Base-by-base conservation (phyloP, 345 rosid species). In the Euclidium syriacum region DNA sequence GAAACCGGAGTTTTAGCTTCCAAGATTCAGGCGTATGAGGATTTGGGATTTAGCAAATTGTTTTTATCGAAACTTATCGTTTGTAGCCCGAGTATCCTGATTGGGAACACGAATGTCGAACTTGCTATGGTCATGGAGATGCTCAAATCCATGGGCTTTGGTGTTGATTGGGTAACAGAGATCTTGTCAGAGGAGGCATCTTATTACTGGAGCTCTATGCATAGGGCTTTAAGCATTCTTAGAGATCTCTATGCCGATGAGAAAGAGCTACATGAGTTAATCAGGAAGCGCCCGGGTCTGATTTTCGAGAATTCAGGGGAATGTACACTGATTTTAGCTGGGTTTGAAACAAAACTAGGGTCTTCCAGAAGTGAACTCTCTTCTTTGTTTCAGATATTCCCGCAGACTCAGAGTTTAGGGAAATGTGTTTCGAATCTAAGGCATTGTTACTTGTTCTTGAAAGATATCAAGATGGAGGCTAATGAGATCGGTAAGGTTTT, bases 21-120 rank as follows among this genome's bases (percentile, higher is more conserved):
- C 4, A 91, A 83, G 82, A 81, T 88, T 70, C 67, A 33, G 70
- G 89, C 75, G 14, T 91, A 79, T 58, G 85, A 83, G 63, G 76
- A 77, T 62, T 61, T 88, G 75, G 95, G 88, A 68, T 69, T 84
- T 64, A 65, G 79, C 12, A 75, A 69, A 29, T 66, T 64, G 62
- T 64, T 74, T 54, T 30, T 86, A 27, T 57, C 68, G 6, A 84
- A 76, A 59, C 40, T 79, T 38, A 68, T 88, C 15, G 76, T 64
- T 52, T 68, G 72, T 47, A 73, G 76, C 61, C 98, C 96, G 15
- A 25, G 48, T 35, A 56, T 86, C 32, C 55, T 91, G 74, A 57
- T 74, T 54, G 89, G 95, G 47, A 71, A 61, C 71, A 68, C 52
- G 47, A 75, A 80, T 78, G 16, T 52, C 22, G 83, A 80, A 5